Evolutionary conservation across 345 rosid species (phyloP).

Genomic region (Hirschfeldia incana): DNA sequence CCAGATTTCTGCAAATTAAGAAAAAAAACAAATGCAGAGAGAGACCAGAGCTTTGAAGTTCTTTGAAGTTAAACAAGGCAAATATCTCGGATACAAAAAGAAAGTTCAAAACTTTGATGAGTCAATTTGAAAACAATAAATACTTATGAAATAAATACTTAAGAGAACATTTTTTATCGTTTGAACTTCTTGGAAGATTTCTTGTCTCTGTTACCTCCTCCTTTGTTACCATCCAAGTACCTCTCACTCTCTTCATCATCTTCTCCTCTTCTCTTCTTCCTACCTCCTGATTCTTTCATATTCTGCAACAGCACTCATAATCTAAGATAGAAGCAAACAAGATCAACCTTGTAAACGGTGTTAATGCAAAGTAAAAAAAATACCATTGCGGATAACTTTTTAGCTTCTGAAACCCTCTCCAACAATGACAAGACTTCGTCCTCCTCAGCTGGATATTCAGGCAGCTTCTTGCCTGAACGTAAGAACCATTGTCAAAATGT

Average conservation of each 20-base stretch:
- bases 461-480: constrained; percentile 72
- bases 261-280: constrained; percentile 52
- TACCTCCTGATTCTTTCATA: constrained; percentile 57
- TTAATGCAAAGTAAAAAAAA: neutral
- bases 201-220: constrained; percentile 47
- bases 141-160: neutral
- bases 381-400: constrained; percentile 65
- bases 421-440: constrained; percentile 70
- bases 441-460: constrained; percentile 67
- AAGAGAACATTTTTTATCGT: constrained; percentile 19
- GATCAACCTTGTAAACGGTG: neutral
- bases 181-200: constrained; percentile 48
- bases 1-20: neutral
- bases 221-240: constrained; percentile 43
- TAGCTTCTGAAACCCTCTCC: constrained; percentile 71
- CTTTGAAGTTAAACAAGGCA: neutral
- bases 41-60: neutral
- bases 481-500: neutral
- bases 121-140: neutral
- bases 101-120: neutral
- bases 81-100: neutral
- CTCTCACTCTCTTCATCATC: constrained; percentile 63
- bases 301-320: constrained; percentile 40
- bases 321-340: neutral
- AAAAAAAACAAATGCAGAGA: neutral